Evolutionary conservation across 495 filamentous ascomycete species (phyloP), one percentile per base, ranked within the genome.

Genomic region (Talaromyces proteolyticus): DNA sequence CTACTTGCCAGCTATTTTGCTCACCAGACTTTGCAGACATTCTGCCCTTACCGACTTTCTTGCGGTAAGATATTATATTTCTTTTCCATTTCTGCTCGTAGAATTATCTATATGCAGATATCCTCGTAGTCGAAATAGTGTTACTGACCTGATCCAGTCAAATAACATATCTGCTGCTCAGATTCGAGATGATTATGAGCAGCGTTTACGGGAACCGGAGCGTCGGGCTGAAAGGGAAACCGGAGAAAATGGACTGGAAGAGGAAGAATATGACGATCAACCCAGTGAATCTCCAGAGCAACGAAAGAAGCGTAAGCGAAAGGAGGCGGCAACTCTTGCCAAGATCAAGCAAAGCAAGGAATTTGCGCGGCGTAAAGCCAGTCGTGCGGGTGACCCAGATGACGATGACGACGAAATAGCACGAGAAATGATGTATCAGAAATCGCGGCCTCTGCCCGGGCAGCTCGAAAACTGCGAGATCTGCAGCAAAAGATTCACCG

Each of bases 401-500:
- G 71, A 57, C 12, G 57, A 73, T 49, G 71, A 77, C 14, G 69
- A 75, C 36, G 55, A 62, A 22, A 60, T 71, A 18, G 72, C 78
- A 24, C 62, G 65, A 19, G 73, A 82, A 22, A 76, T 84, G 41
- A 72, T 85, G 62, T 70, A 85, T 50, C 72, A 82, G 50, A 82
- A 81, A 53, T 57, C 74, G 24, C 75, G 75, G n/a, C 86, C 85
- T 36, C 58, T 84, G 14, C 88, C 93, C 0, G 91, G 89, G 2
- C 93, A 98, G 64, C 78, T 89, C 52, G 88, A 85, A 22, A 92
- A 95, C 56, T 98, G 93, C 57, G 89, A 88, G 41, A 67, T 79
- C 6, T 98, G 93, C 61, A 75, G 80, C 19, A 92, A 89, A 57
- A 84, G 93, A 20, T 98, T 98, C 60, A 96, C 90, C 0, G 93